Evolutionary conservation across 495 filamentous ascomycete genomes (phyloP), one percentile per base, ranked within the genome.

Genomic region (Lepidopterella palustris): DNA sequence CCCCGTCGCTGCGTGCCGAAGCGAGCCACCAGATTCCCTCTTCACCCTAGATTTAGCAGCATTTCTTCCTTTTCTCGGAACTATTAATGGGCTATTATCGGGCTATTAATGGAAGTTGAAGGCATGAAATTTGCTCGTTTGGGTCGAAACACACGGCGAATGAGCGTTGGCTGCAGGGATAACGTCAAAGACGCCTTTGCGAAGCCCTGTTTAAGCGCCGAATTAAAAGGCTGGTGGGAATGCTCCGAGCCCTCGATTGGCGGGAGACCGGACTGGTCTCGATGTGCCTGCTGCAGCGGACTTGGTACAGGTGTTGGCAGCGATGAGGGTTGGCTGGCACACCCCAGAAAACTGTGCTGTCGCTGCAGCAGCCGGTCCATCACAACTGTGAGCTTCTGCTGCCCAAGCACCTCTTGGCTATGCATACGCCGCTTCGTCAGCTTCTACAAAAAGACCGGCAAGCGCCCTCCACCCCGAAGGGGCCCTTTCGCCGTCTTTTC

Each of bases 361-460:
- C 53, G 51, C 58, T 65, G 62, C 62, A 61, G 58, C 18, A 24
- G 24, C 45, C 20, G 58, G 31, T 35, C 58, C 45, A 50, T 60
- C 52, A 57, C 62, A 65, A 57, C 58, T 55, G 53, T 58, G 53
- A 11, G 20, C 21, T 35, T 21, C 35, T 10, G 35, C 57, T 57
- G 45, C 57, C 31, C 58, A 32, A 53, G 47, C 47, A 50, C 25
- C 18, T 24, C 40, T 50, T 25, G 23, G 5, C 20, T 27, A 21
- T 25, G 47, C 21, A 3, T 27, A 24, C 47, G 47, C 47, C 47
- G 47, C 47, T 50, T 18, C 47, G 56, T 65, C 40, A 67, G 61
- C 62, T 65, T 68, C 61, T 69, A 69, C 68, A 72, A 69, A 67
- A 72, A 51, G 57, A 65, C 58, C 45, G 53, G 48, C 54, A 69